These are phyloP conservation scores for Aspergillus piperis DNA, from an alignment of 2,329 filamentous ascomycete genomes.

Conservation along the genomic window DNA sequence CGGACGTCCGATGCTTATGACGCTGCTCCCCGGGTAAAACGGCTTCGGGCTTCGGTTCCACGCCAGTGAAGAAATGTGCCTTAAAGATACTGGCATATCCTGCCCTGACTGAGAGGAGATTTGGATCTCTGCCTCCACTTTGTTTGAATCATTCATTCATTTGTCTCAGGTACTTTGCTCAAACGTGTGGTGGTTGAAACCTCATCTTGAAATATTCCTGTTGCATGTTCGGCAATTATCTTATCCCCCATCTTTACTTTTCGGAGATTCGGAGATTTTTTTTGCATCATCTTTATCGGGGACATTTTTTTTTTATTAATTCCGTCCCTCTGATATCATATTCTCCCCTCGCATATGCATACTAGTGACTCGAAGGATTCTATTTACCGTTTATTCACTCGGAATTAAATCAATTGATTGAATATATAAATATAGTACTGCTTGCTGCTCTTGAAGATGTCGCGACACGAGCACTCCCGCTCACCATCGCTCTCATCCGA, in stretches of 20 bases:
- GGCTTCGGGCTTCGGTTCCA: constrained; percentile 28
- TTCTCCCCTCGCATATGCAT: too few relatives aligned
- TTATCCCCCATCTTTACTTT: too few relatives aligned
- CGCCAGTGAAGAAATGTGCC: not conserved
- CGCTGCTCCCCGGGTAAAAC: constrained; percentile 28
- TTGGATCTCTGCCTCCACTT: too few relatives aligned
- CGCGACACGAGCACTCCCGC: not conserved
- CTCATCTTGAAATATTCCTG: too few relatives aligned
- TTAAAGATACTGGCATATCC: constrained; percentile 7
- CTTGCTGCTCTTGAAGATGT: not conserved
- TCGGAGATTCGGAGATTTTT: too few relatives aligned
- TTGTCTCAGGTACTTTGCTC: too few relatives aligned
- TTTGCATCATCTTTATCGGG: too few relatives aligned
- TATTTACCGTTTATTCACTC: not conserved
- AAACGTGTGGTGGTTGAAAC: too few relatives aligned
- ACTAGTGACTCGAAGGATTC: not conserved
- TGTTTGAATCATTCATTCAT: too few relatives aligned
- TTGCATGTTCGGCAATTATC: too few relatives aligned
- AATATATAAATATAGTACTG: too few relatives aligned
- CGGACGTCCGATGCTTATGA: constrained; percentile 8
- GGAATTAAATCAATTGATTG: not conserved
- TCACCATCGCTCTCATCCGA: constrained; percentile 15
- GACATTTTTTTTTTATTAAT: too few relatives aligned
- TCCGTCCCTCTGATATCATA: not conserved
- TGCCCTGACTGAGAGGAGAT: not conserved